Evolutionary conservation across 2,329 filamentous ascomycete genomes (phyloP).

Genomic region (Microascus cirrosus): DNA sequence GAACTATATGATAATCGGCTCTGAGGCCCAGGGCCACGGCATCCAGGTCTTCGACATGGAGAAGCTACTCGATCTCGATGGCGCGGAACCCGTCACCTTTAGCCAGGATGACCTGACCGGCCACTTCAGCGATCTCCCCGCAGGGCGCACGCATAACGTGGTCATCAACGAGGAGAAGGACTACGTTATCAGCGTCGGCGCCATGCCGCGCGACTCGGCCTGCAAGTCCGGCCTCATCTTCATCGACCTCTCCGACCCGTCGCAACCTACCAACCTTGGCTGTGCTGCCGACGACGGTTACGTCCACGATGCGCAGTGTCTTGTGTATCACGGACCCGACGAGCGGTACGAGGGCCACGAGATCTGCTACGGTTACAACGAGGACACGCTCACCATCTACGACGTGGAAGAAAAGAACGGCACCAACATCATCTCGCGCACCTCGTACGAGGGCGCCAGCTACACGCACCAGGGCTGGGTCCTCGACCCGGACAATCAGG

Average conservation of each 20-base stretch:
- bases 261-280: conserved; percentile 39
- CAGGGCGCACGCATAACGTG: conserved; percentile 8
- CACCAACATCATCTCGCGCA: conserved; percentile 35
- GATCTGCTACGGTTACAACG: conserved; percentile 47
- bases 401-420: conserved; percentile 37
- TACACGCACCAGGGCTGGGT: conserved; percentile 51
- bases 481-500: conserved; percentile 29
- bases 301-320: conserved; percentile 49
- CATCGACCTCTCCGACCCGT: conserved; percentile 42
- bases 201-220: conserved; percentile 23
- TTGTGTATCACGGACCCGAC: conserved; percentile 42
- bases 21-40: conserved; percentile 33
- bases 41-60: conserved; percentile 53
- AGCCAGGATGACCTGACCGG: conserved; percentile 17
- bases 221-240: conserved; percentile 44
- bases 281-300: conserved; percentile 45
- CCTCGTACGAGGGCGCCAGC: conserved; percentile 41
- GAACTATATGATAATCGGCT: conserved; percentile 20
- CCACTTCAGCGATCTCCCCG: conserved; percentile 17
- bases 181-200: conserved; percentile 33
- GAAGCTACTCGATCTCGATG: conserved; percentile 34
- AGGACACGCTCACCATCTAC: conserved; percentile 40
- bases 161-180: conserved; percentile 27
- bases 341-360: conserved; percentile 32
- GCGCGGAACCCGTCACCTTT: conserved; percentile 21